phyloP scores from a whole-genome alignment of 208 protist species.

The Acanthamoeba divionensis region DNA sequence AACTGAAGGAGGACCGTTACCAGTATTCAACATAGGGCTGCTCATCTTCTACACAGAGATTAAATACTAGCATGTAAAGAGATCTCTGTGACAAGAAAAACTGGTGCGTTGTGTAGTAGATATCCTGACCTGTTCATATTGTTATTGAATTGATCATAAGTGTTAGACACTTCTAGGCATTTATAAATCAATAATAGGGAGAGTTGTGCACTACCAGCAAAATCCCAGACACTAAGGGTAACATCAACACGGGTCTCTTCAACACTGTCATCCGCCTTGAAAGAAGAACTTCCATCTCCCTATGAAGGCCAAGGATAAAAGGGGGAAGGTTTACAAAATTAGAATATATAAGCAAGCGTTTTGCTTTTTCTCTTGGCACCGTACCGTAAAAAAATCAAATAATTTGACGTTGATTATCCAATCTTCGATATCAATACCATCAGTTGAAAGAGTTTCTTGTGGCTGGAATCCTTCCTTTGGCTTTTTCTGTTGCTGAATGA shows the following conservation, averaged over 20 bases:
- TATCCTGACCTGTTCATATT: neutral
- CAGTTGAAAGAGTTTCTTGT: constrained; percentile 20
- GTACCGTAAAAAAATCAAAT: neutral
- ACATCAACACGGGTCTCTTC: neutral
- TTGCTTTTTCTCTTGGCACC: neutral
- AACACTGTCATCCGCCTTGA: too few species aligned
- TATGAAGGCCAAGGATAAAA: neutral
- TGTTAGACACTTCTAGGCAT: neutral
- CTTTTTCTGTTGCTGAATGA: neutral
- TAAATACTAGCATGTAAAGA: constrained; percentile 40
- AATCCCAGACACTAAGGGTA: constrained; percentile 4
- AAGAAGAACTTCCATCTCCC: neutral
- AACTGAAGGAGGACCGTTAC: neutral
- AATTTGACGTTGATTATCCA: neutral
- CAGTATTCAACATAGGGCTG: neutral
- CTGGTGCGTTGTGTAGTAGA: constrained; percentile 49
- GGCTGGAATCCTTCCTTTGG: neutral
- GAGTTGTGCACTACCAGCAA: neutral
- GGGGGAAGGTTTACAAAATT: neutral
- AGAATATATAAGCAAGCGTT: neutral
- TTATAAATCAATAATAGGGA: neutral
- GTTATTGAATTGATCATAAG: neutral
- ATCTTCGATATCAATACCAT: neutral
- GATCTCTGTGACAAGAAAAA: constrained; percentile 35
- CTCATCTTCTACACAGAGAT: neutral